Conservation (phyloP, 768 basidiomycete species). For the Lentinula boryana region DNA sequence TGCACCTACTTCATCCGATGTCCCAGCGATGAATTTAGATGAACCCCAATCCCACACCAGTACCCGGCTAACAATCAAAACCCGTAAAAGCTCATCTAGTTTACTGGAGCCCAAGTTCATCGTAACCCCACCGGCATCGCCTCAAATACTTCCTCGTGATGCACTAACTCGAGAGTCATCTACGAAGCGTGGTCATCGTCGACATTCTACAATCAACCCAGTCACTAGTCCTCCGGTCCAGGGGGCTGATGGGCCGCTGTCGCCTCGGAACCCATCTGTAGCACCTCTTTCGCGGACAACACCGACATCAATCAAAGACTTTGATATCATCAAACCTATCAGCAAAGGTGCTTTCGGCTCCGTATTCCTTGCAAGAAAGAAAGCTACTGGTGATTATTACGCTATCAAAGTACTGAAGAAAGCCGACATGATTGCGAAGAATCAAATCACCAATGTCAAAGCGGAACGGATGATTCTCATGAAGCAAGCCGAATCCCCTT, state of each 20-base stretch:
- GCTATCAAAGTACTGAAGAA: conserved; percentile 99
- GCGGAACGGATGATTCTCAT: conserved; percentile 99
- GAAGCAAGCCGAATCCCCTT: conserved; percentile 98
- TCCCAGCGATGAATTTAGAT: conserved; percentile 64
- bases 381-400: conserved; percentile 95
- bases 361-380: conserved; percentile 98
- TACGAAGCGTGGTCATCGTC: conserved; percentile 54
- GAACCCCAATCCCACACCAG: conserved; percentile 31
- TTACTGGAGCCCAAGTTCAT: conserved; percentile 60
- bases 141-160: conserved; percentile 46
- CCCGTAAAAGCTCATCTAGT: conserved; percentile 62
- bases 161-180: conserved; percentile 39
- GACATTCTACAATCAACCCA: conserved; percentile 67
- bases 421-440: conserved; percentile 99
- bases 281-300: conserved; percentile 74
- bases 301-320: conserved; percentile 95
- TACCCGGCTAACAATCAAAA: conserved; percentile 39
- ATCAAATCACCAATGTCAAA: conserved; percentile 99
- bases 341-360: conserved; percentile 98
- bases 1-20: conserved; percentile 56
- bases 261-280: conserved; percentile 79
- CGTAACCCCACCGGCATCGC: conserved; percentile 73
- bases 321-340: conserved; percentile 99
- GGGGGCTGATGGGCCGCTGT: conserved; percentile 54
- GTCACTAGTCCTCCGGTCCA: conserved; percentile 41